Base-by-base conservation (phyloP, 192 early-diverging fungal species). In the Chytriomyces sp. region DNA sequence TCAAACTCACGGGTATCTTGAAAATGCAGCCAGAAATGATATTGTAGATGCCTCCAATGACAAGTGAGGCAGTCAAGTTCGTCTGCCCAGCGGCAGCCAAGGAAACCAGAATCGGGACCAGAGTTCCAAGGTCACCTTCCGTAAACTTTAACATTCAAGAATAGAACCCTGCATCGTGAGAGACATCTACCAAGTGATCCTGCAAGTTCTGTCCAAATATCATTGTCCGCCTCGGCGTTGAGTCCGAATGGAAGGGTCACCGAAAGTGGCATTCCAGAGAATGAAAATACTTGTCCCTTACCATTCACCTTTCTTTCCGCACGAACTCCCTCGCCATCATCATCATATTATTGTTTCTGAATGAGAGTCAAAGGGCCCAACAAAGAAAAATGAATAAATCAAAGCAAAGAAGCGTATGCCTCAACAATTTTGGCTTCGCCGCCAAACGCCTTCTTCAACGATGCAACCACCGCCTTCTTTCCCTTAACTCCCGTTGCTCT, bases 21-120 rank as follows among this genome's bases (percentile, higher is more conserved):
- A 90, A 95, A 40, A 87, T 74, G 10, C 92, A 64, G 22, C 93
- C 94, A 0, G 90, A 89, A 44, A 90, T 31, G 52, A 96, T 94
- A 64, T 94, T 94, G 91, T 89, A 96, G 30, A 93, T 73, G 22
- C 94, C 94, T 61, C 93, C 93, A 83, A 94, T 93, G 75, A 93
- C 86, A 63, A 96, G 77, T 30, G 92, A 91, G 28, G 91, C 75
- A 3, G 92, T 89, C 54, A 96, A 77, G 53, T 89, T 89, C 52
- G 91, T 85, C 66, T 93, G 92, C 7, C 88, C 87, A 19, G 84
- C 87, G 10, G 89, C 73, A 36, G 91, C 77, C 39, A 96, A 78
- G 12, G 93, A 89, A 26, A 96, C 84, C 67, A 96, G 86, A 60
- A 96, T 90, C n/a, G 94, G 94, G 25, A 96, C 75, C 25, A 93